A percentile compares a stretch with the other conserved stretches of the same genome.
These are phyloP conservation scores for Solanum lignicaule DNA, from an alignment of 257 asterid species.

Conservation along the genomic window DNA sequence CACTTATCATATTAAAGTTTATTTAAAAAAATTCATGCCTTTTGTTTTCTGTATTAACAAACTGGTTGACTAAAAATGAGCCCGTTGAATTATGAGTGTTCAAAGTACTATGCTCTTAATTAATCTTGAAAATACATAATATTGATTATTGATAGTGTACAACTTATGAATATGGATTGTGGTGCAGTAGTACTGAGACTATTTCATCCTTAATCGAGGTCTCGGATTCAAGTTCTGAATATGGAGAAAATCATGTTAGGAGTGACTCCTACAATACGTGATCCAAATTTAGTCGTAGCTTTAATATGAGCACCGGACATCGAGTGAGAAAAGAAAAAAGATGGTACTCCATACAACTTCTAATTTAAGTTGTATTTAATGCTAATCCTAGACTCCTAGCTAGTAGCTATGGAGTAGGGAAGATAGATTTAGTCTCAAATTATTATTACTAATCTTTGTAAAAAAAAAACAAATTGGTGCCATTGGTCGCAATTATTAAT, in stretches of 20 bases:
- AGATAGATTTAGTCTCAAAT: not conserved
- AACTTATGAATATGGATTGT: too few relatives aligned
- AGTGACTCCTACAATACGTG: fast-evolving
- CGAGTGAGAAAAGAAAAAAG: too few relatives aligned
- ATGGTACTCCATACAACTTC: not conserved
- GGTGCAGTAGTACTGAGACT: not conserved
- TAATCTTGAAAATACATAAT: not conserved
- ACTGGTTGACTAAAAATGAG: not conserved
- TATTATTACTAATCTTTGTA: not conserved
- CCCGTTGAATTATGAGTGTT: not conserved
- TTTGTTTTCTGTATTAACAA: not conserved
- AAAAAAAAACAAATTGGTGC: too few relatives aligned
- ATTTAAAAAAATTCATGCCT: not conserved
- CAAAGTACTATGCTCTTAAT: not conserved
- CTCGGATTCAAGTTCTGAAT: fast-evolving
- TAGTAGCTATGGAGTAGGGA: not conserved
- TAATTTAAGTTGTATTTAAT: not conserved
- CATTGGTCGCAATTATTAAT: not conserved
- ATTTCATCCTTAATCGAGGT: fast-evolving
- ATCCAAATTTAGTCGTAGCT: fast-evolving
- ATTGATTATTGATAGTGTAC: not conserved
- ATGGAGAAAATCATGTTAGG: not conserved
- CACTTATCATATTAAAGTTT: not conserved
- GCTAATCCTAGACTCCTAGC: not conserved
- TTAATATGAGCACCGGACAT: fast-evolving